A percentile compares a stretch with the other conserved stretches of the same genome.
These are phyloP conservation scores for Melastoma malabathricum DNA, from an alignment of 345 rosid species.

Conservation along the genomic window DNA sequence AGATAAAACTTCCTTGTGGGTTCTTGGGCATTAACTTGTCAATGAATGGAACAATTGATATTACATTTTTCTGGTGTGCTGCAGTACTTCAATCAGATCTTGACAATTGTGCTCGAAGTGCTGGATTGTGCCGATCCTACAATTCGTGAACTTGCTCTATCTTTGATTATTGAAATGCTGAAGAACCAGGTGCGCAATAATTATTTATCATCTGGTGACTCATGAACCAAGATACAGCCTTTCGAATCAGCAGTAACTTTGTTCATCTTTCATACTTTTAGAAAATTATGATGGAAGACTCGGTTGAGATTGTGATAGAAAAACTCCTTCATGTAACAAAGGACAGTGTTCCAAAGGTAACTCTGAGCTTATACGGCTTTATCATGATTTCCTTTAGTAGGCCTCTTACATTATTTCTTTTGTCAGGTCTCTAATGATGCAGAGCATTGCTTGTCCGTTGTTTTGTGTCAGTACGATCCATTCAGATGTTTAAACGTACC, in stretches of 20 bases:
- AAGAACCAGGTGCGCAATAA: conserved; percentile 51
- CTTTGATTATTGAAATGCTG: conserved; percentile 71
- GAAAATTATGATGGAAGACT: conserved; percentile 87
- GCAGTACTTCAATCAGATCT: conserved; percentile 96
- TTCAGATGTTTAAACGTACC: conserved; percentile 91
- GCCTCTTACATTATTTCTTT: conserved; percentile 7
- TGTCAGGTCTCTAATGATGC: conserved; percentile 77
- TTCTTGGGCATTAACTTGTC: neutral
- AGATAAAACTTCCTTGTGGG: neutral
- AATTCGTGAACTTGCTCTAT: conserved; percentile 62
- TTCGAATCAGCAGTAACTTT: conserved; percentile 1
- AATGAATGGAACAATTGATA: neutral
- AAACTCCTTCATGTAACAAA: conserved; percentile 78
- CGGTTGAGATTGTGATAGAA: conserved; percentile 83
- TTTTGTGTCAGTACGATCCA: conserved; percentile 78
- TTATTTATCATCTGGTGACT: conserved; percentile 1
- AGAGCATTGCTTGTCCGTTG: conserved; percentile 70
- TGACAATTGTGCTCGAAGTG: conserved; percentile 91
- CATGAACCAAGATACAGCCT: conserved; percentile 3
- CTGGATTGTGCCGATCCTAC: conserved; percentile 62
- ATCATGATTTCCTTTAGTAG: conserved; percentile 2
- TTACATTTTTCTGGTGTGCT: conserved; percentile 8
- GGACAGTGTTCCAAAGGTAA: conserved; percentile 64
- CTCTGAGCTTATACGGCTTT: neutral
- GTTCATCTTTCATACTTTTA: conserved; percentile 20